Percentiles rank a stretch among this genome's conserved stretches.
Evolutionary conservation across 2,329 filamentous ascomycete species (phyloP).

Genomic region (Canariomyces notabilis): DNA sequence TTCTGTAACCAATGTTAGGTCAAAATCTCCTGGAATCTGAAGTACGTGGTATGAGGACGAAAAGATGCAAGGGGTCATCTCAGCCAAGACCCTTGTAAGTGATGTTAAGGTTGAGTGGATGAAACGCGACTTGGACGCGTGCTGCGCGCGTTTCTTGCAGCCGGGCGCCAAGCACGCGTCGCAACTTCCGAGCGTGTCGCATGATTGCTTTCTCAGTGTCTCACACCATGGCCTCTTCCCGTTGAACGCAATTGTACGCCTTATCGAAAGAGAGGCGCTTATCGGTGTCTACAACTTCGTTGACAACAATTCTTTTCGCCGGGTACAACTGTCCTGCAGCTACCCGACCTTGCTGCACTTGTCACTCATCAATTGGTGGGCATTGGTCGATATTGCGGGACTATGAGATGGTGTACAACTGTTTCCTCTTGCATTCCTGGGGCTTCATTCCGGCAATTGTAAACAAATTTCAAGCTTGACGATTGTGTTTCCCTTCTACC

Average conservation of each 20-base stretch:
- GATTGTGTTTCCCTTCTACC: conserved; percentile 1
- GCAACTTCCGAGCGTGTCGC: conserved; percentile 3
- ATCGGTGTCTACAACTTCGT: conserved; percentile 1
- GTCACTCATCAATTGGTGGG: conserved; percentile 29
- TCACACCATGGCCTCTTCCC: conserved; percentile 3
- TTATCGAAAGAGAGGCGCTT: conserved; percentile 12
- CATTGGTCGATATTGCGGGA: conserved; percentile 26
- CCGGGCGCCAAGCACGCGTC: conserved; percentile 9
- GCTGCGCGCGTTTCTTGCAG: conserved; percentile 6
- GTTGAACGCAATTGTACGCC: not conserved
- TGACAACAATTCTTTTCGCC: not conserved
- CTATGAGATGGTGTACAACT: conserved; percentile 3
- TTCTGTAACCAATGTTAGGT: not conserved
- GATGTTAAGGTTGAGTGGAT: too few species aligned
- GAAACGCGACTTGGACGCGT: conserved; percentile 23
- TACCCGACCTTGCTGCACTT: conserved; percentile 22
- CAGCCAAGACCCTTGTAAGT: conserved; percentile 13
- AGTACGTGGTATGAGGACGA: too few species aligned
- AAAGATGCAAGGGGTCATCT: not conserved
- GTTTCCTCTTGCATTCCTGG: conserved; percentile 2
- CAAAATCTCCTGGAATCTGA: not conserved
- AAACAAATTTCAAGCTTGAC: conserved; percentile 12
- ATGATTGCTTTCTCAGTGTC: not conserved
- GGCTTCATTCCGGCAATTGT: conserved; percentile 7
- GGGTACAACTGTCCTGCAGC: conserved; percentile 18